phyloP scores from a whole-genome alignment of 129 eudicot species.

The Saussurea involucrata region DNA sequence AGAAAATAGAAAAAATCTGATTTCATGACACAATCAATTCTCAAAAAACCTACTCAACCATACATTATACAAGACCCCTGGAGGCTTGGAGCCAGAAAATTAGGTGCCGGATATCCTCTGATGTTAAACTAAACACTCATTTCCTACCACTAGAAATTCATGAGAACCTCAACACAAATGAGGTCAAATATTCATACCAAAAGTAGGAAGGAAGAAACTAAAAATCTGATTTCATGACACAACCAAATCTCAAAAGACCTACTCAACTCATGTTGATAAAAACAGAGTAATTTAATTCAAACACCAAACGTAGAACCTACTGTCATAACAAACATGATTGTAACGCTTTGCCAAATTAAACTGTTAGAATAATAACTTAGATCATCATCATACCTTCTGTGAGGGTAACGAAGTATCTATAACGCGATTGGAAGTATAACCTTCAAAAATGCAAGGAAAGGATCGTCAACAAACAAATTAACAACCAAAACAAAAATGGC shows the following conservation, averaged over 20 bases:
- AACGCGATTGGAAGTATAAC: not conserved
- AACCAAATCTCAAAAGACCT: not conserved
- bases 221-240: not conserved
- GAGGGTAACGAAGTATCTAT: not conserved
- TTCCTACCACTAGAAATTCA: constrained; percentile 4
- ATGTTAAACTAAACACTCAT: not conserved
- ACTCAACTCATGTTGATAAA: not conserved
- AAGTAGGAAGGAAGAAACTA: not conserved
- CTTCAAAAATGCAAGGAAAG: constrained; percentile 11
- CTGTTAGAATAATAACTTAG: not conserved
- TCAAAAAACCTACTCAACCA: not conserved
- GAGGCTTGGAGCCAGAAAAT: not conserved
- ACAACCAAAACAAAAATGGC: constrained; percentile 2
- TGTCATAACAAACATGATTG: not conserved
- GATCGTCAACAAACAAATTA: constrained; percentile 8
- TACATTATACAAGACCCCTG: not conserved
- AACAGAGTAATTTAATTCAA: constrained; percentile 1
- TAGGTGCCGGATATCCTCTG: not conserved
- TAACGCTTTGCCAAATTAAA: constrained; percentile 1
- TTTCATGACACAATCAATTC: not conserved
- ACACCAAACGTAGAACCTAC: not conserved
- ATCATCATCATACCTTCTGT: constrained; percentile 10
- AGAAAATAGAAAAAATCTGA: not conserved
- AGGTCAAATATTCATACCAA: not conserved
- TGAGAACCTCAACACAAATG: not conserved